Evolutionary conservation across 176 grass and related monocot species (phyloP), one percentile per base, ranked within the genome.

Genomic region (Oryza glumipatula): DNA sequence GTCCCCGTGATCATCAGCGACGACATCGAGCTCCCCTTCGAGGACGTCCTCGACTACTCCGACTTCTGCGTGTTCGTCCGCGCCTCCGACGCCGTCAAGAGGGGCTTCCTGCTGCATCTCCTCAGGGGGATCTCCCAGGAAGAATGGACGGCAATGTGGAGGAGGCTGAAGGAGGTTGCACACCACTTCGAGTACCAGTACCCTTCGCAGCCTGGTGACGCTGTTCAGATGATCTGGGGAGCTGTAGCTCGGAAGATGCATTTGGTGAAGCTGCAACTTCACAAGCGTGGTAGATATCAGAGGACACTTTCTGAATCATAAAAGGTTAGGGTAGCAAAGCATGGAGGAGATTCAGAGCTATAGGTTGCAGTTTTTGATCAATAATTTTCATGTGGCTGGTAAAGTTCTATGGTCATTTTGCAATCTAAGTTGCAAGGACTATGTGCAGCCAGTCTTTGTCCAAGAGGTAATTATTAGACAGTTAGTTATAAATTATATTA

Each of bases 51-150:
- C n/a, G 95, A 97, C 84, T 97, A 97, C 70, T 89, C 86, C 0
- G 92, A 93, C 76, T 97, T 97, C 73, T 97, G 88, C 83, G 66
- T 97, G 14, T 97, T 97, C 86, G 88, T 97, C 56, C 90, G 92
- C 21, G 78, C 88, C 17, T 77, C 86, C 0, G 90, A 94, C 63
- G 88, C 92, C 1, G 80, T 83, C 9, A 88, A 14, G 84, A 70
- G 67, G 41, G 86, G 84, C 21, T 89, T 91, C 84, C 65, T 94
- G 78, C 43, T 91, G 23, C 30, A 51, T 16, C 4, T 88, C 33
- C 91, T 97, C 28, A 86, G 90, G 28, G 86, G 88, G 30, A 32
- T 94, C 0, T 39, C 58, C 4, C 64, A 32, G 47, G 72, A 88
- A 8, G 78, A 91, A 44, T 97, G 95, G 95, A 87, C 82, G 3